phyloP scores from a whole-genome alignment of 768 basidiomycete genomes.

The Mycena vulgaris region DNA sequence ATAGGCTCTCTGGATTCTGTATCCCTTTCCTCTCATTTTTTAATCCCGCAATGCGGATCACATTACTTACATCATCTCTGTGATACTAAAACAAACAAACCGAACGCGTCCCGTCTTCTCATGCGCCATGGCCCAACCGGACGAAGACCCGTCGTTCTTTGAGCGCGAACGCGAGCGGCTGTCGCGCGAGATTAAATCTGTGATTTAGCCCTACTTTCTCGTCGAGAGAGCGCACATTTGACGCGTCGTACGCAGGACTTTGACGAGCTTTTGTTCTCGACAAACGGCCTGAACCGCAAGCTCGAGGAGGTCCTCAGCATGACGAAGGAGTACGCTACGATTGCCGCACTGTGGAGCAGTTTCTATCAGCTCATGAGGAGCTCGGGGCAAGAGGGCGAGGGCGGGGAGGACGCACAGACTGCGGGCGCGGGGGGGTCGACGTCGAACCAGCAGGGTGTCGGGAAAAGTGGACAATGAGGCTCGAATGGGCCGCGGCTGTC shows the following conservation, averaged over 20 bases:
- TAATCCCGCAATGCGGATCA: too few relatives aligned
- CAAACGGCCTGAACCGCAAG: slow-evolving; percentile 91
- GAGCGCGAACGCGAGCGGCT: slow-evolving; percentile 86
- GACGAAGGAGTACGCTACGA: slow-evolving; percentile 93
- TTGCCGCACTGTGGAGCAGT: slow-evolving; percentile 87
- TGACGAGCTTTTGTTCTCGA: slow-evolving; percentile 87
- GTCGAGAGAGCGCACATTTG: slow-evolving; percentile 7
- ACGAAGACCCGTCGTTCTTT: slow-evolving; percentile 76
- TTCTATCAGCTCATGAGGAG: slow-evolving; percentile 85
- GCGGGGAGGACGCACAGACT: slow-evolving; percentile 49
- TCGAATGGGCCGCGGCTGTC: not conserved
- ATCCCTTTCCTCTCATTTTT: slow-evolving; percentile 8
- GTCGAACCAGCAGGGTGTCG: not conserved
- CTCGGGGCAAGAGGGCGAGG: slow-evolving; percentile 55
- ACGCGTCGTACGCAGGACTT: slow-evolving; percentile 73
- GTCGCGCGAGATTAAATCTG: slow-evolving; percentile 80
- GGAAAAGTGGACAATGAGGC: not conserved
- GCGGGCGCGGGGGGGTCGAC: slow-evolving; percentile 40
- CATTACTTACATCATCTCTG: too few relatives aligned
- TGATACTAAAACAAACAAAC: not conserved
- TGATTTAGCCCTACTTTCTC: slow-evolving; percentile 50
- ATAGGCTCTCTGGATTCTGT: slow-evolving; percentile 30
- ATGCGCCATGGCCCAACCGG: slow-evolving; percentile 45
- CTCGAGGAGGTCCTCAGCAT: slow-evolving; percentile 94
- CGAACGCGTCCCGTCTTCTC: not conserved